Conservation (phyloP, 2,329 filamentous ascomycete genomes). For the Neodidymelliopsis sp. region DNA sequence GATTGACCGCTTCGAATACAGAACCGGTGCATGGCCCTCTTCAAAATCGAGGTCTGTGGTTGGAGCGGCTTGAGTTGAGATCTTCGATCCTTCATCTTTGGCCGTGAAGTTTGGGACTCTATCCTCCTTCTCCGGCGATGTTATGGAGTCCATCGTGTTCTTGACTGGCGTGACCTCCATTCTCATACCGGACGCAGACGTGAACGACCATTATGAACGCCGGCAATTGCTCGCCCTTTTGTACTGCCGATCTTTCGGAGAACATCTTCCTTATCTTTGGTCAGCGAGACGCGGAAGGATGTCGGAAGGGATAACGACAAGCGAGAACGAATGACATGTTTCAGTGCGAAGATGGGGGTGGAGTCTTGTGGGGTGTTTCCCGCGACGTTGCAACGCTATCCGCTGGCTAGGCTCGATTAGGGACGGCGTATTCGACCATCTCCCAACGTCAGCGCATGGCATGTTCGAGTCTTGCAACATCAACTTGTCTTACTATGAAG, state of each 20-base stretch:
- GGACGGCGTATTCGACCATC: slow-evolving; percentile 11
- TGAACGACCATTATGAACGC: neutral
- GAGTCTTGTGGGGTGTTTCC: slow-evolving; percentile 10
- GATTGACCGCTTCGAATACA: slow-evolving; percentile 41
- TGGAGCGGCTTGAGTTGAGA: slow-evolving; percentile 1
- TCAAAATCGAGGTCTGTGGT: slow-evolving; percentile 16
- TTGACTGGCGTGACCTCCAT: neutral
- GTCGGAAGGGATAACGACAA: slow-evolving; percentile 1
- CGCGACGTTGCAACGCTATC: slow-evolving; percentile 10
- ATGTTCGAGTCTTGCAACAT: neutral
- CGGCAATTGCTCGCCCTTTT: slow-evolving; percentile 2
- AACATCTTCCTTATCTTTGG: slow-evolving; percentile 13
- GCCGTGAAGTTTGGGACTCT: neutral
- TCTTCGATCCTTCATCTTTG: neutral
- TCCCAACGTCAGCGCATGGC: slow-evolving; percentile 1
- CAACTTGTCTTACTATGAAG: slow-evolving; percentile 7
- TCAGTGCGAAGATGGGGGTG: slow-evolving; percentile 10
- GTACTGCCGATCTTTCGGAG: slow-evolving; percentile 13
- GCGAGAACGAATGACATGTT: slow-evolving; percentile 4
- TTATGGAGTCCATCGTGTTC: neutral
- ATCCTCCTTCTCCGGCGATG: slow-evolving; percentile 1
- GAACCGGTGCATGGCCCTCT: slow-evolving; percentile 22
- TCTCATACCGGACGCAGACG: neutral
- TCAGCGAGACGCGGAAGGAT: slow-evolving; percentile 2
- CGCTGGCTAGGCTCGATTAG: neutral